Percentiles rank a stretch among this genome's conserved stretches.
These are phyloP conservation scores for Talaromyces proteolyticus DNA, from an alignment of 495 filamentous ascomycete genomes.

Conservation along the genomic window DNA sequence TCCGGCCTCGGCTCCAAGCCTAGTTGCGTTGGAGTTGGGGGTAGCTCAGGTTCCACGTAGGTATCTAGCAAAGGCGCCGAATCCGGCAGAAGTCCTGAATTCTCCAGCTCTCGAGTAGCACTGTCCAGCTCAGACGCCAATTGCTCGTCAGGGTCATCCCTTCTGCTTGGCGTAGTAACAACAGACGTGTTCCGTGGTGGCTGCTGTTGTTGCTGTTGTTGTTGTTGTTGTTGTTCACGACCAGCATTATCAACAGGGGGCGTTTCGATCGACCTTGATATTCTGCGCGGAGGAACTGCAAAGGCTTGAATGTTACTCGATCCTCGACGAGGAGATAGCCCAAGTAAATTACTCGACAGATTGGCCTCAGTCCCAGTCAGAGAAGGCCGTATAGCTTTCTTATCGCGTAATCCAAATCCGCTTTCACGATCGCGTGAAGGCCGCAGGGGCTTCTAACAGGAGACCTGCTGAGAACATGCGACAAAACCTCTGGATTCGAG, in stretches of 20 bases:
- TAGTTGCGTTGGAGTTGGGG: conserved; percentile 60
- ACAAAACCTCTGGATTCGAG: conserved; percentile 54
- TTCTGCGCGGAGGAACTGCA: conserved; percentile 33
- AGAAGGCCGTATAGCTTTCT: conserved; percentile 31
- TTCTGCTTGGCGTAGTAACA: background rate
- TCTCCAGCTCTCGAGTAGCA: conserved; percentile 19
- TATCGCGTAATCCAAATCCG: conserved; percentile 25
- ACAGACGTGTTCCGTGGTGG: conserved; percentile 6
- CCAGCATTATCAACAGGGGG: no score
- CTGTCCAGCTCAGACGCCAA: conserved; percentile 33
- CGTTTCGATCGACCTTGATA: no score
- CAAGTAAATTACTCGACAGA: no score
- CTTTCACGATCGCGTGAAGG: conserved; percentile 16
- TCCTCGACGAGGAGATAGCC: conserved; percentile 25
- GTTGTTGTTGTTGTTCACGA: conserved; percentile 35
- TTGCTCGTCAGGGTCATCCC: conserved; percentile 32
- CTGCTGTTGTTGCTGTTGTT: conserved; percentile 15
- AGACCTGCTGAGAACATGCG: conserved; percentile 37
- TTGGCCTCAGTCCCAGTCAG: conserved; percentile 28
- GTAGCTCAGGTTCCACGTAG: conserved; percentile 59
- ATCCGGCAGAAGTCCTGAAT: conserved; percentile 13
- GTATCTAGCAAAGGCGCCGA: conserved; percentile 29
- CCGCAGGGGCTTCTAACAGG: conserved; percentile 16
- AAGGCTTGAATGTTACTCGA: conserved; percentile 31
- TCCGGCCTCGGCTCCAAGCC: conserved; percentile 43